phyloP scores from a whole-genome alignment of 1,284 basidiomycete species.

The Cutaneotrichosporon sp. region DNA sequence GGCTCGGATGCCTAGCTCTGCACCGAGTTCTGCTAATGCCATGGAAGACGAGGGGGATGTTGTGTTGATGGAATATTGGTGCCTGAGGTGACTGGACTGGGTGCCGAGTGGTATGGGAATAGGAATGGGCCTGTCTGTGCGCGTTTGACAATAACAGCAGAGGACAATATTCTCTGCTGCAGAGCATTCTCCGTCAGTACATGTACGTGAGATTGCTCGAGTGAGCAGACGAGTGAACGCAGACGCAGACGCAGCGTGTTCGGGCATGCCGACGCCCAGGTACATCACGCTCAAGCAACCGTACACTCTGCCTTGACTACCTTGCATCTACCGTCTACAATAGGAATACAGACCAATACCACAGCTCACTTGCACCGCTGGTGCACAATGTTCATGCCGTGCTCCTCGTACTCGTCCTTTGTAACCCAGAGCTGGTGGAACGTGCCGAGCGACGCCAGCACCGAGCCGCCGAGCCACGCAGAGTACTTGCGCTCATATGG shows the following conservation, averaged over 20 bases:
- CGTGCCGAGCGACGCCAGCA: constrained; percentile 86
- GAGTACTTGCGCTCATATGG: constrained; percentile 82
- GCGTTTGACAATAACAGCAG: no score
- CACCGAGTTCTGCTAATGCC: constrained; percentile 7
- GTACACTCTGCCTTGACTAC: background rate
- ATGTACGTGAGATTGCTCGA: no score
- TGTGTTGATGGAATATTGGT: background rate
- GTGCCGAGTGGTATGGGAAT: background rate
- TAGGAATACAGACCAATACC: constrained; percentile 1
- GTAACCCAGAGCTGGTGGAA: constrained; percentile 63
- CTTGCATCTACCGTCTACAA: constrained; percentile 3
- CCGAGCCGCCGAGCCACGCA: constrained; percentile 90
- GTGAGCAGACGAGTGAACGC: no score
- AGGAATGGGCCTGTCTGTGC: no score
- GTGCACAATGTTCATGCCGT: constrained; percentile 51
- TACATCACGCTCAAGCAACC: no score
- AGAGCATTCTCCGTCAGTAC: no score
- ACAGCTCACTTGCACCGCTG: constrained; percentile 35
- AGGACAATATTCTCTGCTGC: background rate
- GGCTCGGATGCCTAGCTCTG: constrained; percentile 9
- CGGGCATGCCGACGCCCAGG: no score
- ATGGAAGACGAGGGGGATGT: background rate
- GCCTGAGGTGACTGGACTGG: background rate
- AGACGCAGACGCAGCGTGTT: no score
- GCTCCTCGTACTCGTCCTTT: constrained; percentile 41